Evolutionary conservation across 225 moss, liverwort and hornwort species (phyloP), one percentile per base, ranked within the genome.

Genomic region (Pseudoscleropodium purum): DNA sequence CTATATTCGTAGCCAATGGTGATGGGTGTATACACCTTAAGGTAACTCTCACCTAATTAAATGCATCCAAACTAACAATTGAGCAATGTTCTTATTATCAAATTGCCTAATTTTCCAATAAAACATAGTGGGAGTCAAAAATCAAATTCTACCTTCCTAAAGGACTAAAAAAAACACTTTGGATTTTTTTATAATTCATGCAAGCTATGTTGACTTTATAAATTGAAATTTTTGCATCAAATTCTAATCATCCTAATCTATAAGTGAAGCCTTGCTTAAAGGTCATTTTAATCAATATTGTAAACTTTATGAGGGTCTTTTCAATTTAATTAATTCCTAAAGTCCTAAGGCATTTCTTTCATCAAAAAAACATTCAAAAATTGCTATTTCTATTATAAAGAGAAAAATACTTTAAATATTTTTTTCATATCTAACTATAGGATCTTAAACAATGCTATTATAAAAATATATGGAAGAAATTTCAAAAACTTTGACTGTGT

Each of bases 1-100:
- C 17, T 5, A 10, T 17, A 29, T 27, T 45, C 2, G 1, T 3
- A 73, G 0, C 3, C 0, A 2, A 43, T 0, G 5, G 1, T 27
- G 1, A 43, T 68, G 1, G 5, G 5, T 16, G 8, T 1, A 29
- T 0, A 59, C 21, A 59, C 43, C 10, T 43, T 29, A 17, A 45
- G 3, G 9, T 21, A 59, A 59, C 57, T 21, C 21, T n/a, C 21
- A 9, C 21, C 21, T n/a, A n/a, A n/a, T n/a, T 39, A 43, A 16
- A 43, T 73, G 25, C 27, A 73, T 27, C 10, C 16, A 16, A 43
- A 73, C 17, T 4, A 29, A 5, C 3, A 16, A 45, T 45, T 73
- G 16, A 73, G 2, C 2, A 73, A 3, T 73, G 3, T 27, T 43
- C 0, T 9, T 43, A 2, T 15, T 15, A 16, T 17, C 6, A 27